Evolutionary conservation across 2,329 filamentous ascomycete genomes (phyloP), one percentile per base, ranked within the genome.

Genomic region (Trichoderma atroviride): DNA sequence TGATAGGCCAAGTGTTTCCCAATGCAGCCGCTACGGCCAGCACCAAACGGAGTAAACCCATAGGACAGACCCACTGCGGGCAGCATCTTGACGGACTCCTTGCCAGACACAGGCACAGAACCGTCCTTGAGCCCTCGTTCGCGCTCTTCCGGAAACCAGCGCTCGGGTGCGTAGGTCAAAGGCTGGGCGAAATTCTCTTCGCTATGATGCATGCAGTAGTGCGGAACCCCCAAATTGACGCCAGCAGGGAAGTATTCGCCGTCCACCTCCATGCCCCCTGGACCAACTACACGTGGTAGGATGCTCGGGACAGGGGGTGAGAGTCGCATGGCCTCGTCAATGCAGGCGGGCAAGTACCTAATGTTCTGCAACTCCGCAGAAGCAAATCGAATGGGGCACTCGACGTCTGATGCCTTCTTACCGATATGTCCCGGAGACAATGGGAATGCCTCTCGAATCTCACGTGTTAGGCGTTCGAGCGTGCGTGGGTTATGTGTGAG

Each of bases 281-380:
- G 40, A 10, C 56, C 61, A 24, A 70, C 68, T 24, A 53, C 65
- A 4, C 71, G 70, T 22, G 70, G 70, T 24, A 71, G 31, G 29
- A 68, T 66, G 33, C 66, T 68, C 9, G 68, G 67, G 9, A 71
- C 67, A 5, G 71, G 70, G 11, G 66, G 50, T 24, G 66, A 70
- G 24, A 71, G 57, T 6, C 71, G 67, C 70, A 71, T 71, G 16
- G 70, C 70, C 57, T 72, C 71, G 33, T 72, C 71, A 33, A 72
- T 71, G 40, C 71, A 72, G 14, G 71, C 70, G 5, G 59, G 59
- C 53, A 72, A 53, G 53, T 70, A 72, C 3, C 22, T 71, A 22
- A 69, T 14, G 2, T 19, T 56, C 31, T 68, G 69, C 9, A 71
- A 64, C n/a, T 70, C 69, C 4, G 40, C 27, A 10, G 69, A 71